Conservation (phyloP, 768 basidiomycete species). For the Panellus pusillus region DNA sequence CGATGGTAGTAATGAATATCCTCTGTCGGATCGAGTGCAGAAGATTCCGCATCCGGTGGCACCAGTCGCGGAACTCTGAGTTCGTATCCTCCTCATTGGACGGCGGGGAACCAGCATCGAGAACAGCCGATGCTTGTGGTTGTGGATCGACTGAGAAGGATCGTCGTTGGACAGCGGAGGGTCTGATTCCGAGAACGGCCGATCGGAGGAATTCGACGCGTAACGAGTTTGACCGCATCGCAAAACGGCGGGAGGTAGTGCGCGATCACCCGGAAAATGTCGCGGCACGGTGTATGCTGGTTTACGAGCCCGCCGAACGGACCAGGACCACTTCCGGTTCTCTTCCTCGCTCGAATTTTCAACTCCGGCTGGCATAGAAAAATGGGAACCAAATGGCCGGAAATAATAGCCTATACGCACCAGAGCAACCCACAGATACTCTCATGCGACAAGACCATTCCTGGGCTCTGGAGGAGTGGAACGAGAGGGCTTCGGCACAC, state of each 20-base stretch:
- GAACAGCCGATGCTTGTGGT: slow-evolving; percentile 4
- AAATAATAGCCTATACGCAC: slow-evolving; percentile 33
- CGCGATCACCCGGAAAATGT: background rate
- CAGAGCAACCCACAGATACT: slow-evolving; percentile 50
- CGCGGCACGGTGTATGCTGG: background rate
- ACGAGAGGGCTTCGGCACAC: slow-evolving; percentile 29
- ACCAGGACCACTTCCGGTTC: background rate
- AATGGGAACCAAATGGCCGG: background rate
- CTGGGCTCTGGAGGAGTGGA: slow-evolving; percentile 37
- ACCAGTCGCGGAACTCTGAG: too few relatives aligned
- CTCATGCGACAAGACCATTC: slow-evolving; percentile 49
- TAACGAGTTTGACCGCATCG: slow-evolving; percentile 15
- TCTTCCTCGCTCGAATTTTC: slow-evolving; percentile 2
- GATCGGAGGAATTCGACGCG: slow-evolving; percentile 17
- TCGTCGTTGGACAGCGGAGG: slow-evolving; percentile 8
- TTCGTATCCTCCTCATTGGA: background rate
- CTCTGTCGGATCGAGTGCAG: background rate
- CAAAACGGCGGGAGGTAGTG: background rate
- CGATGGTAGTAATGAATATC: background rate
- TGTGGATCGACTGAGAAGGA: slow-evolving; percentile 3
- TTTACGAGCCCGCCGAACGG: slow-evolving; percentile 6
- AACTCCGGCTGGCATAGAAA: background rate
- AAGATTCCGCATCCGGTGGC: background rate
- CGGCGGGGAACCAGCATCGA: background rate
- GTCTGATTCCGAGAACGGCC: slow-evolving; percentile 8